Conservation (phyloP, 2,329 filamentous ascomycete species). For the Mariannaea sp. region DNA sequence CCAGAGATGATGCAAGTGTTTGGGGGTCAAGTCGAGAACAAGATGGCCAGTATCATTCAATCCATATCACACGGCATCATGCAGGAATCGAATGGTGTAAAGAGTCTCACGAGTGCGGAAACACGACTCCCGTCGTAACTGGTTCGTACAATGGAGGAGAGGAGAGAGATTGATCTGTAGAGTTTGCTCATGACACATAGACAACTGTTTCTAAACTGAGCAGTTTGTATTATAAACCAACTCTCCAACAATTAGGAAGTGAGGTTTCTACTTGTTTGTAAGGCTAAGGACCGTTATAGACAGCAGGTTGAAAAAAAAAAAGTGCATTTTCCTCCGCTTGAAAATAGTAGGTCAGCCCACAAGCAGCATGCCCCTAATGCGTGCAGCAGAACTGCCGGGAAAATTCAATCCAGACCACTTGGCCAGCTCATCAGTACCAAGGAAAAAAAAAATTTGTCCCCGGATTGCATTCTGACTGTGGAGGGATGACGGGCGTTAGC, state of each 20-base stretch:
- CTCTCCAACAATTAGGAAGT: no score
- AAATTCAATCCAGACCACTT: neutral
- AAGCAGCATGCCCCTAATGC: neutral
- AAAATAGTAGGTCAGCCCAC: neutral
- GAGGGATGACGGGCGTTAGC: constrained; percentile 4
- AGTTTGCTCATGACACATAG: no score
- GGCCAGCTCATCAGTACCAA: neutral
- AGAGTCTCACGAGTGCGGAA: neutral
- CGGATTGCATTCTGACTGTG: neutral
- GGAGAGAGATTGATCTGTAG: no score
- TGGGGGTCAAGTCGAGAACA: neutral
- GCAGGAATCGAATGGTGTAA: neutral
- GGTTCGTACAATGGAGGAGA: no score
- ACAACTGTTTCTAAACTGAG: no score
- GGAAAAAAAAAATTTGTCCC: neutral
- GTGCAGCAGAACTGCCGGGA: neutral
- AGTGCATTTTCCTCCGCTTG: no score
- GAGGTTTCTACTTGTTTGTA: no score
- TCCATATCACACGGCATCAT: neutral
- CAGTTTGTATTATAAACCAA: no score
- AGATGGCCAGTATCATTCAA: neutral
- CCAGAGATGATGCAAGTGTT: neutral
- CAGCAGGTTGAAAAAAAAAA: neutral
- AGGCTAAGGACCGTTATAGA: neutral
- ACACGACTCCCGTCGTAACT: no score